Conservation (phyloP, 2,329 filamentous ascomycete genomes). For the Colletotrichum salicis region DNA sequence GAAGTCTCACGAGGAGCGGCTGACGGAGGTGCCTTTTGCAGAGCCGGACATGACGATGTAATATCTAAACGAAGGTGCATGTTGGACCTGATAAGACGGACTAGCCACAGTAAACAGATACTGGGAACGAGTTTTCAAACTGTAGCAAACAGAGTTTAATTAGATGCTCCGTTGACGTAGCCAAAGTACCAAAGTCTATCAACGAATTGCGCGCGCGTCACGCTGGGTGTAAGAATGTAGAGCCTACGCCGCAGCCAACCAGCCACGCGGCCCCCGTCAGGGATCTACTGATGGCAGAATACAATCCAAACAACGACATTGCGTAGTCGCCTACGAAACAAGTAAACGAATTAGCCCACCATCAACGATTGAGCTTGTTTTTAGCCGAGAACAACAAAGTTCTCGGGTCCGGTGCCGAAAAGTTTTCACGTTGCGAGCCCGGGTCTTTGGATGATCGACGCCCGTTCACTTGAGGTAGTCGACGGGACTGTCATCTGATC, state of each 20-base stretch:
- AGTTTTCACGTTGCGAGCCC: not conserved
- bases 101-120: no score
- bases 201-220: constrained; percentile 8
- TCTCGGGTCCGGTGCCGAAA: not conserved
- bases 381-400: not conserved
- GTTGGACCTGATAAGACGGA: not conserved
- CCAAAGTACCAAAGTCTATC: not conserved
- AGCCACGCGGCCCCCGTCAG: constrained; percentile 14
- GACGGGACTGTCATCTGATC: not conserved
- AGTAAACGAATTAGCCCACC: not conserved
- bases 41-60: not conserved
- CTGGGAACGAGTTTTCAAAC: not conserved
- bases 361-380: constrained; percentile 24
- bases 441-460: not conserved
- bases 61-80: not conserved
- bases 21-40: not conserved
- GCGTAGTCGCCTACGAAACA: not conserved
- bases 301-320: not conserved
- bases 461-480: not conserved
- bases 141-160: not conserved
- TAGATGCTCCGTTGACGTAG: not conserved
- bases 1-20: not conserved
- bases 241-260: not conserved
- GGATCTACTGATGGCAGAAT: not conserved
- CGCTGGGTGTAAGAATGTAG: not conserved